Evolutionary conservation across 2,329 filamentous ascomycete genomes (phyloP).

Genomic region (Apiospora hydei): DNA sequence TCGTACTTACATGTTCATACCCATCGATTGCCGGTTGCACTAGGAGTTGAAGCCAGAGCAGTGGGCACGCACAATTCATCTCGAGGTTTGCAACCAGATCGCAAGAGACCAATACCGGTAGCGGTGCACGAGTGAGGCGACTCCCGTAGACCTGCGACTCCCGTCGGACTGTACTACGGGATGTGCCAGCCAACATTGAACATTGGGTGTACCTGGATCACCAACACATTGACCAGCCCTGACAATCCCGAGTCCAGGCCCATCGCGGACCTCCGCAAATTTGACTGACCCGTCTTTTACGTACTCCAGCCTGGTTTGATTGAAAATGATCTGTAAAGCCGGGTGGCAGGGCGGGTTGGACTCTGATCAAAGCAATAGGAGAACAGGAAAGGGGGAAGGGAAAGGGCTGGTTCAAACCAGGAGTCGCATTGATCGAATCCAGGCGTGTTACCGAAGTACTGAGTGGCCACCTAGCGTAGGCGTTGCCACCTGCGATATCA

Average conservation of each 20-base stretch:
- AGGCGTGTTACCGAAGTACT: background rate
- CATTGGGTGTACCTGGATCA: slow-evolving; percentile 6
- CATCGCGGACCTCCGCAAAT: background rate
- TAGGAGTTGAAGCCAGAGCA: background rate
- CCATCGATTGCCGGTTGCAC: background rate
- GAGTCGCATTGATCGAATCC: background rate
- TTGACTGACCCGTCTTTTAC: background rate
- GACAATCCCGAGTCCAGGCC: background rate
- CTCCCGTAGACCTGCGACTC: background rate
- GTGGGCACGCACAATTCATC: background rate
- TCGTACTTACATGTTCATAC: slow-evolving; percentile 1
- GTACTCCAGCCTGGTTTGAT: background rate
- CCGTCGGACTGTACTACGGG: background rate
- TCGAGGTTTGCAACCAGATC: background rate
- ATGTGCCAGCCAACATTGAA: background rate
- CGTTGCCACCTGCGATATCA: background rate
- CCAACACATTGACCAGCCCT: background rate
- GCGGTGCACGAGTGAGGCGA: background rate
- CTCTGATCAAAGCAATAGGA: background rate
- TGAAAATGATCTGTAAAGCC: background rate
- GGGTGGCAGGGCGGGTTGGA: background rate
- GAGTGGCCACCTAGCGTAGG: background rate
- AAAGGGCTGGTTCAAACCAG: background rate
- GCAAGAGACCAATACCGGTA: background rate
- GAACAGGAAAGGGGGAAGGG: background rate